Evolutionary conservation across 2,329 filamentous ascomycete genomes (phyloP).

Genomic region (Penicillium sclerotigenum): DNA sequence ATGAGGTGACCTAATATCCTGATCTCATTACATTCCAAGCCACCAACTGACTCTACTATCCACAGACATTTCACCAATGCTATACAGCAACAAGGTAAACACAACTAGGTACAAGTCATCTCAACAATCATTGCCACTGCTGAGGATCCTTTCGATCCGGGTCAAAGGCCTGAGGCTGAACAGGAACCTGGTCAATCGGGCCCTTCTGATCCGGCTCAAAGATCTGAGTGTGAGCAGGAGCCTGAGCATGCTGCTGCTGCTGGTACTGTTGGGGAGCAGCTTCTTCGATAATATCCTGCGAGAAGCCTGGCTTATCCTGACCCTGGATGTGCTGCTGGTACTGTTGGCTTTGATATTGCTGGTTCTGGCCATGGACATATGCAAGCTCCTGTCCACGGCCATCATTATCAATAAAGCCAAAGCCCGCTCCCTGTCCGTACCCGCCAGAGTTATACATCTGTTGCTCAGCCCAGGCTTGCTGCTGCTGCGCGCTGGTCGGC

Average conservation of each 20-base stretch:
- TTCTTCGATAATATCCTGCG: constrained; percentile 12
- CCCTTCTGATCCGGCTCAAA: constrained; percentile 1
- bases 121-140: not conserved
- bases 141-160: constrained; percentile 6
- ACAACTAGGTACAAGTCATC: not conserved
- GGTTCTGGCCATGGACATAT: constrained; percentile 5
- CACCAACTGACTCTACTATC: not conserved
- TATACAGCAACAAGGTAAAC: not conserved
- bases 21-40: not conserved
- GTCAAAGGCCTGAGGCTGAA: not conserved
- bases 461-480: constrained; percentile 15
- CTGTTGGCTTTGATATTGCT: constrained; percentile 4
- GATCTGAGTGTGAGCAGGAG: not conserved
- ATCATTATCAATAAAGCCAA: constrained; percentile 30
- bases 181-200: not conserved
- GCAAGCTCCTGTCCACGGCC: constrained; percentile 26
- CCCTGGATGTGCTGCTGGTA: constrained; percentile 8
- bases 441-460: constrained; percentile 6
- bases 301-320: constrained; percentile 2
- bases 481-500: constrained; percentile 28
- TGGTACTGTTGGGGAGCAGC: not conserved
- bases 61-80: not conserved
- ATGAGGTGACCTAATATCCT: constrained; percentile 3
- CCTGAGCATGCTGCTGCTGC: not conserved
- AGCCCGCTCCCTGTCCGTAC: constrained; percentile 20